These are phyloP conservation scores for Rhizomucor pusillus DNA, from an alignment of 371 early-diverging fungal species.

Conservation along the genomic window DNA sequence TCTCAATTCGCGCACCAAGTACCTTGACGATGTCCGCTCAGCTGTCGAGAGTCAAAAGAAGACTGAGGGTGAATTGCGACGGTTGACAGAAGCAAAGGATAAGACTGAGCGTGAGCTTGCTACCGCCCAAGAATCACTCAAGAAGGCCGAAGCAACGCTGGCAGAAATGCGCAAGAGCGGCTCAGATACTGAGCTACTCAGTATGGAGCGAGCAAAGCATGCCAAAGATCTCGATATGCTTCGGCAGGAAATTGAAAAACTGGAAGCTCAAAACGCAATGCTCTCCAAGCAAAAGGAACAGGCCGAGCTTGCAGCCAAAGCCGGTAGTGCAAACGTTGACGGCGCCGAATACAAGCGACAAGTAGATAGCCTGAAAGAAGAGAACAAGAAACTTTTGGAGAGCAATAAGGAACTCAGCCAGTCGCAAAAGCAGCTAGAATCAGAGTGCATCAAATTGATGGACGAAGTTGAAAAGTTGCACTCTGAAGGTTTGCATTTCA, in stretches of 20 bases:
- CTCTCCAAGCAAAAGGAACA: conserved; percentile 48
- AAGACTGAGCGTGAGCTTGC: conserved; percentile 36
- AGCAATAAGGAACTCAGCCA: conserved; percentile 56
- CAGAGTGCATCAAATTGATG: conserved; percentile 69
- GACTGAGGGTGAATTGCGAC: conserved; percentile 40
- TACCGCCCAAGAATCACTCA: conserved; percentile 19
- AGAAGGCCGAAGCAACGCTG: conserved; percentile 16
- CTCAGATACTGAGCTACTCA: conserved; percentile 25
- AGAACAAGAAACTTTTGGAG: conserved; percentile 54
- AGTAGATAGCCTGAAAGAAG: conserved; percentile 31
- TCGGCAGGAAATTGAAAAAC: conserved; percentile 33
- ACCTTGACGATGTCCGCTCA: conserved; percentile 32
- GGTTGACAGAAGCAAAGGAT: conserved; percentile 39
- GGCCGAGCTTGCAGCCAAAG: conserved; percentile 35
- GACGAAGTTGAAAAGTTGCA: conserved; percentile 75
- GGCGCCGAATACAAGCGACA: conserved; percentile 20
- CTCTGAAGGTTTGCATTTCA: conserved; percentile 48
- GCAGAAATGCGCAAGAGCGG: conserved; percentile 18
- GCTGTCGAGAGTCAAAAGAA: conserved; percentile 47
- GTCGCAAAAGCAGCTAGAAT: conserved; percentile 65
- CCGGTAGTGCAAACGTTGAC: conserved; percentile 9
- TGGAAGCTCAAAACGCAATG: conserved; percentile 39
- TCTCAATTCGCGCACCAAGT: conserved; percentile 30
- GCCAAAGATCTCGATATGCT: conserved; percentile 28
- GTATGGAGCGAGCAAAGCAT: conserved; percentile 28